These are phyloP conservation scores for Coemansia sp. DNA, from an alignment of 192 early-diverging fungal species.

Conservation along the genomic window DNA sequence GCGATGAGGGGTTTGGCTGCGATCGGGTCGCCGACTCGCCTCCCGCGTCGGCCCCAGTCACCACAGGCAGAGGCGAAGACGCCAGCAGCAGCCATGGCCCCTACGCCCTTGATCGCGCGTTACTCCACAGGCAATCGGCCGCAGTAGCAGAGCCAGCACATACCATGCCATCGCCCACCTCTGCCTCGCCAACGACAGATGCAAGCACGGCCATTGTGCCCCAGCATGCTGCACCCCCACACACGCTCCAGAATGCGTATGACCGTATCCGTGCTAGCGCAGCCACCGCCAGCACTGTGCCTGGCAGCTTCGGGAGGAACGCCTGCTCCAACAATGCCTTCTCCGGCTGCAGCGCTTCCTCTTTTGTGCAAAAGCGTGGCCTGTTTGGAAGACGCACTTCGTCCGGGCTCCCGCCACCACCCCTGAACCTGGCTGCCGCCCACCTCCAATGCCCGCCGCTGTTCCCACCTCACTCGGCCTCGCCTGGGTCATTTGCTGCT, in stretches of 20 bases:
- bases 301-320: conserved; percentile 8
- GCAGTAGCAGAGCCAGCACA: background rate
- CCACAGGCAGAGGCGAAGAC: background rate
- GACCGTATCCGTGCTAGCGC: background rate
- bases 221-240: conserved; percentile 8
- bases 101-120: background rate
- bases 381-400: conserved; percentile 47
- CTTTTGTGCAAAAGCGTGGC: conserved; percentile 41
- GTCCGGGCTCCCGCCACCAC: conserved; percentile 43
- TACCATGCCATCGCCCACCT: background rate
- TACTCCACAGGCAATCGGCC: background rate
- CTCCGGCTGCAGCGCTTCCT: conserved; percentile 11
- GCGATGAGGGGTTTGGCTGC: background rate
- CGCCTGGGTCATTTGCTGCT: conserved; percentile 16
- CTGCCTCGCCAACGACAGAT: conserved; percentile 9
- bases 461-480: conserved; percentile 37
- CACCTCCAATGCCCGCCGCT: conserved; percentile 36
- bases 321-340: conserved; percentile 3
- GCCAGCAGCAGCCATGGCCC: background rate
- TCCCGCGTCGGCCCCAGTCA: background rate
- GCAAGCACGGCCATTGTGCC: conserved; percentile 16
- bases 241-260: conserved; percentile 6
- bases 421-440: conserved; percentile 43
- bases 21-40: background rate
- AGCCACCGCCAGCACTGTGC: conserved; percentile 3